Evolutionary conservation across 345 rosid species (phyloP), one percentile per base, ranked within the genome.

Genomic region (Syzygium grande): DNA sequence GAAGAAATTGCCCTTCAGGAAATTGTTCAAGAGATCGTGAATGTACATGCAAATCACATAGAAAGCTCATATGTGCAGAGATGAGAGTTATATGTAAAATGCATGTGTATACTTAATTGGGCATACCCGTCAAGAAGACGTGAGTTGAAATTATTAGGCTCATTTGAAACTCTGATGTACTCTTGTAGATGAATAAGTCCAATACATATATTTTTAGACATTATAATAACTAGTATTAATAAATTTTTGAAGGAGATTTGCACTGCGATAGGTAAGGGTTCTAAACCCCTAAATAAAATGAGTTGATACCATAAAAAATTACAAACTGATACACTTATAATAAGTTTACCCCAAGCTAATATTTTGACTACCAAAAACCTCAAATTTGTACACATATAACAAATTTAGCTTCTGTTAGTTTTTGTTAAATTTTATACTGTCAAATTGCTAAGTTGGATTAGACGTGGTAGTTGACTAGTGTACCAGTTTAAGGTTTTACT

Each of bases 1-100:
- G 90, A 94, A 56, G 90, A 89, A 21, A 58, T 21, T 9, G 95
- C 99, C 58, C 90, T 95, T 85, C 86, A 85, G 29, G 88, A 91
- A 90, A 93, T 96, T 41, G 88, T 90, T 30, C 89, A 87, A 5
- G 93, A 93, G 87, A 87, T 96, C 87, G 88, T 91, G 63, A 54
- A 88, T 38, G 88, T 95, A 84, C 96, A 97, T 23, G 83, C 83
- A 22, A 41, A 73, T 21, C 83, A 0, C 1, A 49, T 73, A 25
- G 83, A 49, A 38, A 73, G 83, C 49, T 41, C 65, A 12, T 30
- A 54, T 9, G 56, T 29, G 27, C 43, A 41, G 63, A 84, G 58
- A 84, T n/a, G 61, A 21, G 58, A 52, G 86, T 0, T n/a, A 9
- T 21, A 38, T 16, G 23, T 30, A 17, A 0, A 68, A 2, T 2